Evolutionary conservation across 2,329 filamentous ascomycete species (phyloP).

Genomic region (Xylariaceae sp.): DNA sequence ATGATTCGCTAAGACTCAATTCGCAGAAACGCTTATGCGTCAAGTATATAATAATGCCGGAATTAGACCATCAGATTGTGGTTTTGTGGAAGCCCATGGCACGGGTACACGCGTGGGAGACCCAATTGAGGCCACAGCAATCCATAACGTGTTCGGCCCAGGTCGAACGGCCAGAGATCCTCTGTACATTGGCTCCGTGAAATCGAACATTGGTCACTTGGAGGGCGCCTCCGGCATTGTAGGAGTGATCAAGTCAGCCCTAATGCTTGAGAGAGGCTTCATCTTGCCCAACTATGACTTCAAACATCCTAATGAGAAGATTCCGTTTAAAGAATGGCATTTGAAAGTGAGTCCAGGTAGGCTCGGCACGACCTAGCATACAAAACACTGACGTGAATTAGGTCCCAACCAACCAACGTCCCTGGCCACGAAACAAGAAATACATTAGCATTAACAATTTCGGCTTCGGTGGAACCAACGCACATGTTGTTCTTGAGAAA

Average conservation of each 20-base stretch:
- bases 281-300: constrained; percentile 55
- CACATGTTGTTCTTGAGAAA: constrained; percentile 35
- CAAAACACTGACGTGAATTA: constrained; percentile 25
- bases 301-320: constrained; percentile 51
- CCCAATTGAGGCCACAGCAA: constrained; percentile 55
- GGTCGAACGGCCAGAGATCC: constrained; percentile 45
- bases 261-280: constrained; percentile 55
- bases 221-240: constrained; percentile 56
- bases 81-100: constrained; percentile 57
- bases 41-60: constrained; percentile 46
- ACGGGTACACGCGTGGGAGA: constrained; percentile 60
- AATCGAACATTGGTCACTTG: constrained; percentile 55
- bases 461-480: constrained; percentile 37
- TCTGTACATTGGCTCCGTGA: constrained; percentile 51
- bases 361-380: neutral
- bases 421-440: constrained; percentile 52
- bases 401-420: constrained; percentile 46
- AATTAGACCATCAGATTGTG: constrained; percentile 42
- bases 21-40: constrained; percentile 45
- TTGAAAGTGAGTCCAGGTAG: constrained; percentile 38
- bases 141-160: constrained; percentile 47
- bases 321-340: constrained; percentile 53
- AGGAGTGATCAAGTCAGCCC: constrained; percentile 53
- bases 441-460: constrained; percentile 47
- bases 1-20: constrained; percentile 18